These are phyloP conservation scores for Chytriomyces sp. DNA, from an alignment of 192 early-diverging fungal genomes.

Conservation along the genomic window DNA sequence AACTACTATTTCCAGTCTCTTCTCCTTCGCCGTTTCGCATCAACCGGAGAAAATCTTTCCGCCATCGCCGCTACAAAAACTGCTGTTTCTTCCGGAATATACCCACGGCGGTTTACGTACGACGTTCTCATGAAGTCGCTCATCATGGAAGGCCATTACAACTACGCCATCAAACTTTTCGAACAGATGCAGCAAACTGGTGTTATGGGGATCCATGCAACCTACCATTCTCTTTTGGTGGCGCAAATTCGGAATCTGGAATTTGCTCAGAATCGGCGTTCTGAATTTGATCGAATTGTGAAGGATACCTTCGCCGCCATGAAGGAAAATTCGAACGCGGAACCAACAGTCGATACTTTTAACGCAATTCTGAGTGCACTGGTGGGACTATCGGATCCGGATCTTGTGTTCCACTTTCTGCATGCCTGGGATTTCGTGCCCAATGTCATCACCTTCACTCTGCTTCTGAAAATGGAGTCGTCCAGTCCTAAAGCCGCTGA, in stretches of 20 bases:
- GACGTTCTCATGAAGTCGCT: constrained; percentile 19
- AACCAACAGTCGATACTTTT: constrained; percentile 7
- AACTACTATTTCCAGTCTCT: constrained; percentile 19
- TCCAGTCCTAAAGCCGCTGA: background rate
- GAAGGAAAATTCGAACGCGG: background rate
- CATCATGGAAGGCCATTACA: background rate
- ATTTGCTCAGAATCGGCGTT: background rate
- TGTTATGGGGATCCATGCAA: background rate
- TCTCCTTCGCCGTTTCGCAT: background rate
- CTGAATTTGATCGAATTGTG: background rate
- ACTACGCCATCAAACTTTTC: constrained; percentile 10
- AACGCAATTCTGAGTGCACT: constrained; percentile 1
- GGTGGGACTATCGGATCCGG: background rate
- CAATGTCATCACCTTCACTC: constrained; percentile 18
- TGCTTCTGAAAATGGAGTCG: constrained; percentile 17
- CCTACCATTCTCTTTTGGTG: constrained; percentile 8
- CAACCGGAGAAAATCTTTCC: background rate
- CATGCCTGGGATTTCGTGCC: background rate
- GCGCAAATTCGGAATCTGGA: constrained; percentile 3
- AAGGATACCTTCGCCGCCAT: constrained; percentile 4
- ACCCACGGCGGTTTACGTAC: constrained; percentile 14
- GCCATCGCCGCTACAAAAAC: background rate
- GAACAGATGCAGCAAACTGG: constrained; percentile 20
- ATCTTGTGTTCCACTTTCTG: constrained; percentile 14
- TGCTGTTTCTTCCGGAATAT: background rate